A percentile compares a stretch with the other conserved stretches of the same genome.
Conservation (phyloP, 2,329 filamentous ascomycete species). For the Pseudogymnoascus sp. region DNA sequence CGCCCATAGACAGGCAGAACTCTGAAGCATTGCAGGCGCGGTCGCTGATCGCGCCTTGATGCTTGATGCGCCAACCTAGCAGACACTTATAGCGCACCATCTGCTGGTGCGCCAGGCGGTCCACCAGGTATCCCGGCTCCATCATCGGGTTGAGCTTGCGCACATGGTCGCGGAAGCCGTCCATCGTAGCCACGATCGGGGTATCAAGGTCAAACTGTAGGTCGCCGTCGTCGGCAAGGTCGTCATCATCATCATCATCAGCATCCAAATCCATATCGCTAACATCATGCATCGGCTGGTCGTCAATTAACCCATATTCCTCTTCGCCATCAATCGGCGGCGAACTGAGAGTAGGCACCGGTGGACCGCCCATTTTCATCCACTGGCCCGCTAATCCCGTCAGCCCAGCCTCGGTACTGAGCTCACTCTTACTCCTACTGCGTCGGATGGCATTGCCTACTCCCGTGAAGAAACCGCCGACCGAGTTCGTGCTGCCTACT, state of each 20-base stretch:
- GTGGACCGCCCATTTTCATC: conserved; percentile 48
- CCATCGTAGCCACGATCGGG: conserved; percentile 59
- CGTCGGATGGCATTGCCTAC: conserved; percentile 37
- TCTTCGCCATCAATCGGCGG: conserved; percentile 28
- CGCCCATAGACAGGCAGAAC: conserved; percentile 59
- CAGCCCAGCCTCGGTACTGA: conserved; percentile 25
- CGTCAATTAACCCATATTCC: conserved; percentile 12
- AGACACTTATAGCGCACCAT: conserved; percentile 69
- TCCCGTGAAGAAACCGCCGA: conserved; percentile 27
- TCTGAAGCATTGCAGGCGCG: conserved; percentile 50
- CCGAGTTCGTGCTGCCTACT: conserved; percentile 26
- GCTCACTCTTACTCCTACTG: conserved; percentile 48
- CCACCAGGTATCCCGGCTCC: conserved; percentile 54
- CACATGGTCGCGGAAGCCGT: conserved; percentile 70
- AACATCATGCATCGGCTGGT: conserved; percentile 16
- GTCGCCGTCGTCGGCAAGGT: conserved; percentile 52
- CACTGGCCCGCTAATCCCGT: conserved; percentile 44
- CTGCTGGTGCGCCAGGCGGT: conserved; percentile 77
- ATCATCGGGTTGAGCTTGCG: conserved; percentile 66
- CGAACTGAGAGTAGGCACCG: conserved; percentile 45
- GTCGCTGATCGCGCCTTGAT: conserved; percentile 50
- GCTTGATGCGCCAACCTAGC: conserved; percentile 60
- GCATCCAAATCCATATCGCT: conserved; percentile 33
- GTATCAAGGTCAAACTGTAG: conserved; percentile 46
- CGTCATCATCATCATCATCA: conserved; percentile 52